Evolutionary conservation across 306 rosid genomes (phyloP).

Genomic region (Cucurbita pepo): DNA sequence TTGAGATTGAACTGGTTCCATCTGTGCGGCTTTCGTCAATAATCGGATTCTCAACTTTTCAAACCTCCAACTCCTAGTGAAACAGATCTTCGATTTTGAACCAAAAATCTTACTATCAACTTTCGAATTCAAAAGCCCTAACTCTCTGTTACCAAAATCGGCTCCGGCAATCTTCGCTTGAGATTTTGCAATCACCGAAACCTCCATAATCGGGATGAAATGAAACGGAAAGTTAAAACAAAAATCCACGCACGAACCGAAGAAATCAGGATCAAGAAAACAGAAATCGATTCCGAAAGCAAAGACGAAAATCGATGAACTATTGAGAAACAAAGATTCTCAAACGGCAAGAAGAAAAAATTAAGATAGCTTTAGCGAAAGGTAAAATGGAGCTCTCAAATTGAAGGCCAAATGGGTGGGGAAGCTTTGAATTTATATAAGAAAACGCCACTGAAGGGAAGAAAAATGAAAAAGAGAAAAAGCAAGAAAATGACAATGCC

Average conservation of each 20-base stretch:
- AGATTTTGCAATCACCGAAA: slow-evolving; percentile 13
- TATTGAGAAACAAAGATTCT: neutral
- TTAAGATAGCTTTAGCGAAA: neutral
- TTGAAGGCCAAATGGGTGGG: neutral
- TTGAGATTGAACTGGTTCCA: slow-evolving; percentile 24
- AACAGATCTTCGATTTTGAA: slow-evolving; percentile 34
- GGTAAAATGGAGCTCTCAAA: neutral
- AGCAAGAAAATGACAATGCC: neutral
- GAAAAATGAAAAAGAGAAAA: neutral
- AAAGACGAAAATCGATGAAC: neutral
- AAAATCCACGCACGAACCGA: neutral
- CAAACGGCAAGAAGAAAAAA: neutral
- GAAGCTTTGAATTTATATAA: neutral
- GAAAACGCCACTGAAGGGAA: neutral
- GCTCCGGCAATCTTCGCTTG: slow-evolving; percentile 30
- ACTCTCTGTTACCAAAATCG: slow-evolving; percentile 27
- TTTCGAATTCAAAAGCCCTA: slow-evolving; percentile 31
- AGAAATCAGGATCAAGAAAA: neutral
- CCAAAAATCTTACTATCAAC: slow-evolving; percentile 6
- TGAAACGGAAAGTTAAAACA: neutral
- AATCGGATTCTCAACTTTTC: slow-evolving; percentile 27
- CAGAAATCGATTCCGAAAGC: neutral
- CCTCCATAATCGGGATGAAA: slow-evolving; percentile 5
- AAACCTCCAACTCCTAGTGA: slow-evolving; percentile 21
- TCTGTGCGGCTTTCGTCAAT: slow-evolving; percentile 32